Percentiles rank a stretch among this genome's conserved stretches.
These are phyloP conservation scores for Prunus dulcis DNA, from an alignment of 306 rosid genomes.

Conservation along the genomic window DNA sequence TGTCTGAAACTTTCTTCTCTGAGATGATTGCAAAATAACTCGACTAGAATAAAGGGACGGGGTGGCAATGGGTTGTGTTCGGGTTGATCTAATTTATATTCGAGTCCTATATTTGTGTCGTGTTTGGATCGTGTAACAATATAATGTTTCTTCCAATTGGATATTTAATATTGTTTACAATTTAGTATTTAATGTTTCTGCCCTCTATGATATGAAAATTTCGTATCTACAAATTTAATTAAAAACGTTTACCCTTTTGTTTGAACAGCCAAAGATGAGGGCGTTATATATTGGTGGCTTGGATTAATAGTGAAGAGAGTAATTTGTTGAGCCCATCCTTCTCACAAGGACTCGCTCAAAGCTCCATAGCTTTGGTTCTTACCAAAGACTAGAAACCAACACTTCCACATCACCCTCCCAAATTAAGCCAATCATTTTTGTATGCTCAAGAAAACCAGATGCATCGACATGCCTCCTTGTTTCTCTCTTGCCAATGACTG, in stretches of 20 bases:
- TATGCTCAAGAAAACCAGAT: slow-evolving; percentile 7
- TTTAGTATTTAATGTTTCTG: too few relatives aligned
- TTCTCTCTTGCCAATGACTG: slow-evolving; percentile 14
- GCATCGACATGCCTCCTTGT: slow-evolving; percentile 23
- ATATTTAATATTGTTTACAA: too few relatives aligned
- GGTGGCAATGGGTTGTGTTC: too few relatives aligned
- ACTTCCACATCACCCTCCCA: slow-evolving; percentile 22
- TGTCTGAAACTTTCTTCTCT: background rate
- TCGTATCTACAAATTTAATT: too few relatives aligned
- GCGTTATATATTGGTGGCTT: slow-evolving; percentile 3
- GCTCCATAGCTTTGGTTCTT: slow-evolving; percentile 1
- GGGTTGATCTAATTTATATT: too few relatives aligned
- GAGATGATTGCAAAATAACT: background rate
- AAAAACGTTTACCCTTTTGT: background rate
- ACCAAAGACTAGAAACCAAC: slow-evolving; percentile 18
- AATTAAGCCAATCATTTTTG: slow-evolving; percentile 21
- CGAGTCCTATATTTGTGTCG: too few relatives aligned
- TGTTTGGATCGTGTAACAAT: too few relatives aligned
- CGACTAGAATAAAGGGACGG: background rate
- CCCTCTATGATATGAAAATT: too few relatives aligned
- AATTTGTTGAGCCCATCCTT: slow-evolving; percentile 16
- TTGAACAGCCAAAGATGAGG: background rate
- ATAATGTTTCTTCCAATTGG: too few relatives aligned
- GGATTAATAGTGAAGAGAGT: slow-evolving; percentile 4
- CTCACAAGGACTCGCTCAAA: slow-evolving; percentile 49